Base-by-base conservation (phyloP, 2,329 filamentous ascomycete species). In the Chaetoscypha palmicola region DNA sequence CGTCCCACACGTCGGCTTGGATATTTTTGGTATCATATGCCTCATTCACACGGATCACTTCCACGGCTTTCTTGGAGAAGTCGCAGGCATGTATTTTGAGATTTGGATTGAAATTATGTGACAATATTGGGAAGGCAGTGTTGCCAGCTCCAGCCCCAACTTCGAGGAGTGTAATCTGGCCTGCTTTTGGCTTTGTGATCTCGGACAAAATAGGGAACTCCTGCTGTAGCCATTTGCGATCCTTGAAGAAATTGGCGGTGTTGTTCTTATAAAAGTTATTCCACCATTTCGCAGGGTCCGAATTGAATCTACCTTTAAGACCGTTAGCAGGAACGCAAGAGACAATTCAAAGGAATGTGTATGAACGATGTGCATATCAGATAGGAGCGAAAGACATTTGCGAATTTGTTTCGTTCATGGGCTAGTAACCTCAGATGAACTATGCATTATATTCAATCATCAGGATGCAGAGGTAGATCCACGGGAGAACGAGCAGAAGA, bases 201-300 rank as follows among this genome's bases (percentile, higher is more conserved):
- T 86, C 76, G 19, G 74, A 77, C n/a, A 98, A 70, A 3, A 97
- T 70, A 0, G 92, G 92, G 53, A 98, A 98, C 64, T 98, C 92
- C 64, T 97, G 91, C 52, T 85, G 83, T 23, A 98, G 70, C 92
- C 92, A 98, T 64, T 97, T 97, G 52, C 92, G 79, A 62, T 98
- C 86, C 68, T 98, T 98, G 79, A 98, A 98, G 68, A 98, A 98
- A 62, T 97, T 97, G 58, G 83, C 78, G 16, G 86, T 86, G 67
- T 98, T 97, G 69, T 97, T 95, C 68, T 92, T 90, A 72, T 98
- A 98, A 68, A 98, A 98, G 43, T 85, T 70, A 60, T 98, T 92
- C 92, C 92, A 98, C 87, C 89, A 97, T 65, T 89, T 94, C 50
- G 87, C 90, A 0, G 92, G 92, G 53, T 94, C 79, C 35, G 74